Percentiles rank a stretch among this genome's conserved stretches.
phyloP scores from a whole-genome alignment of 1,284 basidiomycete species.

The Neolentinus lepideus region DNA sequence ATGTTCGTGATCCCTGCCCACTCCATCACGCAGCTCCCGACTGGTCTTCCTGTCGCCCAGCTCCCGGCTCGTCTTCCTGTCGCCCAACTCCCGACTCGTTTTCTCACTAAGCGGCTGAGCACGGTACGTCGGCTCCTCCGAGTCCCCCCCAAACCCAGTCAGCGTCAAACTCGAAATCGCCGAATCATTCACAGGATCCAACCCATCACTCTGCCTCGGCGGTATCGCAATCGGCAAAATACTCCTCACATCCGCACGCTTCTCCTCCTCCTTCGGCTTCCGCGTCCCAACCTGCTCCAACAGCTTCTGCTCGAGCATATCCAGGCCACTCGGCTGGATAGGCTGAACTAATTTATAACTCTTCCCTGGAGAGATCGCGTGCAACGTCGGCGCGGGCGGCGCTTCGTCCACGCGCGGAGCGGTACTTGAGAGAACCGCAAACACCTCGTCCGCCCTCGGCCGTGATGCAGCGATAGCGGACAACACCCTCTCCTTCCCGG shows the following conservation, averaged over 20 bases:
- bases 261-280: conserved; percentile 28
- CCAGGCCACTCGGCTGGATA: conserved; percentile 41
- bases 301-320: conserved; percentile 55
- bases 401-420: conserved; percentile 15
- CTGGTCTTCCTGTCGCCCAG: conserved; percentile 7
- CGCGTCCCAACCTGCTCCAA: conserved; percentile 63
- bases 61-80: conserved; percentile 10
- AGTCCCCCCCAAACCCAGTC: conserved; percentile 20
- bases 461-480: conserved; percentile 11
- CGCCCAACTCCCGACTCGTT: conserved; percentile 5
- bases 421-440: conserved; percentile 12
- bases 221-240: conserved; percentile 41
- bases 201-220: conserved; percentile 15
- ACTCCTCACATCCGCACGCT: conserved; percentile 40
- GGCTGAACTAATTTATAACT: conserved; percentile 18
- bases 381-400: conserved; percentile 46
- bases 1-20: conserved; percentile 4
- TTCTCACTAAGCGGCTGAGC: conserved; percentile 8
- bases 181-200: conserved; percentile 52
- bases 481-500: conserved; percentile 22
- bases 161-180: conserved; percentile 70
- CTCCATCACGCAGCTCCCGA: conserved; percentile 3
- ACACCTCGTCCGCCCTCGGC: conserved; percentile 24
- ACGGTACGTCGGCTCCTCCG: conserved; percentile 10
- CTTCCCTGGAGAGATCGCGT: conserved; percentile 35